Evolutionary conservation across 306 rosid genomes (phyloP).

Genomic region (Lathyrus tuberosus): DNA sequence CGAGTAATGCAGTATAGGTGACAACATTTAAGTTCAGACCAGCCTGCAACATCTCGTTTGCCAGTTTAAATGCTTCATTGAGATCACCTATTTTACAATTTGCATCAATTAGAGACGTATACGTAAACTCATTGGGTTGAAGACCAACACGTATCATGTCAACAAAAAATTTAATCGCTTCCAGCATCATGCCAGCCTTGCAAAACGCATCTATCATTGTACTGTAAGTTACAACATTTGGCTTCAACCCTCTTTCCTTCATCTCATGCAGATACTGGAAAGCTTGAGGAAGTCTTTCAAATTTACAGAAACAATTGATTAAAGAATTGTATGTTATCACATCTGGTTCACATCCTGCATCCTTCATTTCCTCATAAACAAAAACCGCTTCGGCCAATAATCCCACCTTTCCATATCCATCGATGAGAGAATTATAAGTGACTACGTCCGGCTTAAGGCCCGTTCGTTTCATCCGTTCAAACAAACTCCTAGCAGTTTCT

Average conservation of each 20-base stretch:
- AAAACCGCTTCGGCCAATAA: constrained; percentile 48
- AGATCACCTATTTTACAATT: constrained; percentile 76
- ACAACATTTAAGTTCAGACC: constrained; percentile 66
- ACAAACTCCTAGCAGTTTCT: constrained; percentile 61
- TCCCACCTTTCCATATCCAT: constrained; percentile 88
- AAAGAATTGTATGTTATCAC: constrained; percentile 72
- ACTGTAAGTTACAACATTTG: constrained; percentile 88
- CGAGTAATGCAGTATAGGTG: constrained; percentile 69
- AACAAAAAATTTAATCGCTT: constrained; percentile 74
- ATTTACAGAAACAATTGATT: constrained; percentile 83
- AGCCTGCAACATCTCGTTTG: constrained; percentile 68
- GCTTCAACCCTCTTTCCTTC: constrained; percentile 64
- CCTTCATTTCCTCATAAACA: constrained; percentile 73
- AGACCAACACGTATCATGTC: constrained; percentile 85
- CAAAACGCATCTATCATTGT: constrained; percentile 90
- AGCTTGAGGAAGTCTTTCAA: constrained; percentile 69
- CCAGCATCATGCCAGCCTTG: constrained; percentile 82
- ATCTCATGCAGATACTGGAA: constrained; percentile 69
- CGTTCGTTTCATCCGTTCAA: constrained; percentile 64
- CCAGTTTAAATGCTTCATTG: constrained; percentile 68
- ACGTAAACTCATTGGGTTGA: constrained; percentile 81
- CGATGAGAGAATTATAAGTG: constrained; percentile 88
- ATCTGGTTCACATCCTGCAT: constrained; percentile 70
- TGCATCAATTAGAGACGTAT: constrained; percentile 89
- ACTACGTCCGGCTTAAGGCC: constrained; percentile 72